phyloP scores from a whole-genome alignment of 306 rosid species.

The Prunus davidiana region DNA sequence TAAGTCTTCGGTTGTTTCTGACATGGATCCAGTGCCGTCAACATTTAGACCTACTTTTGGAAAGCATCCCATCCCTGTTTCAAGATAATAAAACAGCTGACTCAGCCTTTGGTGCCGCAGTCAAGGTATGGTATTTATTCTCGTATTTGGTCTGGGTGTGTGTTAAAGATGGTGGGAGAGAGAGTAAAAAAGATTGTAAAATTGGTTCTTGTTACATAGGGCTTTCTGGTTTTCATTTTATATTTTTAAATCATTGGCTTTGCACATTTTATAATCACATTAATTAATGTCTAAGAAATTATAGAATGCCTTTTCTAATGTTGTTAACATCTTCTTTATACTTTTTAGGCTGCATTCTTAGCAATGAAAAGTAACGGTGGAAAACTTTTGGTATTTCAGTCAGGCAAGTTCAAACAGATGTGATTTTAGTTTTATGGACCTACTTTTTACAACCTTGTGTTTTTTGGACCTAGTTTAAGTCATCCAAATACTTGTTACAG shows the following conservation, averaged over 20 bases:
- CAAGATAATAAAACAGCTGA: conserved; percentile 77
- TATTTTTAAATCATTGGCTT: neutral
- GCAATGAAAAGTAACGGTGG: conserved; percentile 96
- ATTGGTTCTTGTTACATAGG: neutral
- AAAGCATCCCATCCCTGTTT: conserved; percentile 90
- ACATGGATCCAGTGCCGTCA: conserved; percentile 67
- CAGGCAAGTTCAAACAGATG: conserved; percentile 57
- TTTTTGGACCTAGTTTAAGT: neutral
- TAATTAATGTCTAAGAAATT: neutral
- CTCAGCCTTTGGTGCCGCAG: conserved; percentile 94
- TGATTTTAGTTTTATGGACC: neutral
- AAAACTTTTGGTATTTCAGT: conserved; percentile 89
- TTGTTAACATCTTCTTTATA: conserved; percentile 1
- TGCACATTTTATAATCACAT: neutral
- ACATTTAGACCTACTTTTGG: conserved; percentile 85
- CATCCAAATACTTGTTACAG: neutral
- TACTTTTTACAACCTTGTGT: neutral
- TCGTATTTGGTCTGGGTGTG: neutral
- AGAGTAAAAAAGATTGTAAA: neutral
- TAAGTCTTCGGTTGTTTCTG: conserved; percentile 19
- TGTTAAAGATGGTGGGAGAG: neutral
- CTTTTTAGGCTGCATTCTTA: conserved; percentile 76
- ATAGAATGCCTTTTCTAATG: conserved; percentile 7
- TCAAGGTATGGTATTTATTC: conserved; percentile 53
- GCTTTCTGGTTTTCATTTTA: neutral